Evolutionary conservation across 2,329 filamentous ascomycete species (phyloP).

Genomic region (Karstenula rhodostoma): DNA sequence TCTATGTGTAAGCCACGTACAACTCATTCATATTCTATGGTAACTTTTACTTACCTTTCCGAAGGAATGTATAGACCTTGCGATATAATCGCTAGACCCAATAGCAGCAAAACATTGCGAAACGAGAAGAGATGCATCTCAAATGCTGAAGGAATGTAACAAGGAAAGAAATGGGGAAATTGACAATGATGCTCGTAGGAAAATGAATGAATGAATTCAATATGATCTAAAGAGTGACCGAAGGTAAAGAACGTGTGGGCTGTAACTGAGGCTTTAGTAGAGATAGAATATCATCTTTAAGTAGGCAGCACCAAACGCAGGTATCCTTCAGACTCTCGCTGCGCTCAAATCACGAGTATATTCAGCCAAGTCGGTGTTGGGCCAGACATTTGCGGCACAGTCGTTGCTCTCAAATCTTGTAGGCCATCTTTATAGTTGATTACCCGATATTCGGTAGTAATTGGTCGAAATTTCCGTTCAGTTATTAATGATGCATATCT

Average conservation of each 20-base stretch:
- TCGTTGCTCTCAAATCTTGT: neutral
- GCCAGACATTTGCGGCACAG: neutral
- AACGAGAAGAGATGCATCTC: neutral
- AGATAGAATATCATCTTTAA: neutral
- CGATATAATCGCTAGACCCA: neutral
- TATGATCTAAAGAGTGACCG: neutral
- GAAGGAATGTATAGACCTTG: conserved; percentile 3
- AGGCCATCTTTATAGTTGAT: neutral
- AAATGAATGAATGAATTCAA: neutral
- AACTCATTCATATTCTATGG: neutral
- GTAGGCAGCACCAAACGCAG: neutral
- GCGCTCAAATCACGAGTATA: neutral
- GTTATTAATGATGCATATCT: conserved; percentile 1
- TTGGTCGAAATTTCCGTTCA: neutral
- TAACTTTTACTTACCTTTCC: neutral
- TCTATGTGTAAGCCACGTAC: neutral
- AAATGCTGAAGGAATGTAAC: neutral
- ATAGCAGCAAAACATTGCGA: conserved; percentile 3
- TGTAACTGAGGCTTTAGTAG: neutral
- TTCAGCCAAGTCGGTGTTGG: neutral
- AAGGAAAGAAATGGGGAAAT: neutral
- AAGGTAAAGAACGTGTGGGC: neutral
- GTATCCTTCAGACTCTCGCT: no score
- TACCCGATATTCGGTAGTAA: neutral
- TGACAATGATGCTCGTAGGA: neutral